Evolutionary conservation across 2,329 filamentous ascomycete genomes (phyloP), one percentile per base, ranked within the genome.

Genomic region (Aspergillus chevalieri): DNA sequence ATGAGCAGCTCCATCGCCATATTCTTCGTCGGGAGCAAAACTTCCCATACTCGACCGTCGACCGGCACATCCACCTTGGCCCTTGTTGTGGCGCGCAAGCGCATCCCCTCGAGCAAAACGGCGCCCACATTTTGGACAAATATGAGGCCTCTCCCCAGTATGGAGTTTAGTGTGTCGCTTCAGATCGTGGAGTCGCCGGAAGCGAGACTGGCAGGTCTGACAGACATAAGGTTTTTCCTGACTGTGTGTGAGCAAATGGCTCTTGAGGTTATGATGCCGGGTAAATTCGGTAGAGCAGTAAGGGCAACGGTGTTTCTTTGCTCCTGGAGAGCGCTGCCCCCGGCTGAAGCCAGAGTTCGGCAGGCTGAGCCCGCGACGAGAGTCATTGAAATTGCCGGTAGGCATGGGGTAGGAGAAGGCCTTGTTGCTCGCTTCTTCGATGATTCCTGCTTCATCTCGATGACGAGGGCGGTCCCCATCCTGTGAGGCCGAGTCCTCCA

Each of bases 221-320:
- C 93, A 98, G 24, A 93, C 82, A 65, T 93, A 98, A 0, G 93
- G 93, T 71, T 98, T 98, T 70, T 98, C 93, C 76, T 98, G 92
- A 63, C 91, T 96, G 70, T 97, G 93, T 0, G 93, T 97, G 65
- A 98, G 81, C 50, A 98, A 80, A 73, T 98, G 93, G 59, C 90
- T 96, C 74, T 97, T 98, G 24, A 97, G 80, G 63, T 98, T 97
- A 67, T 97, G 93, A 66, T 97, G 93, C 42, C 93, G 83, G 24
- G 93, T 98, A 60, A 98, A 98, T 63, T 95, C 93, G 4, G 93
- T 96, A 36, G 89, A 83, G 76, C 93, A 98, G 68, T 95, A 95
- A 0, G 89, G 92, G 65, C 93, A 98, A 69, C 93, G 95, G 74
- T 98, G 92, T 64, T 93, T 92, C 74, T 95, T 96, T 47, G 81